These are phyloP conservation scores for Thymus mandschuricus DNA, from an alignment of 257 asterid species.

Conservation along the genomic window DNA sequence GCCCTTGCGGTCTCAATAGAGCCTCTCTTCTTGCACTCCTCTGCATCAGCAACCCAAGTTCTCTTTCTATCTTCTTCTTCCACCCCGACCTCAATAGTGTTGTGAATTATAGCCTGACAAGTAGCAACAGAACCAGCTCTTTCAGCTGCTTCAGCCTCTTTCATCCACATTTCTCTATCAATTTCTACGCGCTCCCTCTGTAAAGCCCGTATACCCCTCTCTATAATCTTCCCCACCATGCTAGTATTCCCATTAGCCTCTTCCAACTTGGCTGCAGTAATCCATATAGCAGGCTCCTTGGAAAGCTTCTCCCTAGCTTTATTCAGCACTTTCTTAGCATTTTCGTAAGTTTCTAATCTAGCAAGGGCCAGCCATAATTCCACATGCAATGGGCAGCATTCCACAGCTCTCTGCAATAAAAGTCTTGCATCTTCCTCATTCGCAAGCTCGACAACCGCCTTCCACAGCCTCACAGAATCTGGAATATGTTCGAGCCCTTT, in stretches of 20 bases:
- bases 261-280: conserved; percentile 89
- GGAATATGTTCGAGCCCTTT: conserved; percentile 87
- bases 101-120: conserved; percentile 80
- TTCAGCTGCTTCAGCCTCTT: conserved; percentile 93
- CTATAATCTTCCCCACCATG: conserved; percentile 78
- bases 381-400: conserved; percentile 67
- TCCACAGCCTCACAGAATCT: conserved; percentile 90
- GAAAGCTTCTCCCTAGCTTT: conserved; percentile 80
- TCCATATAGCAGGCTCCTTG: conserved; percentile 93
- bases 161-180: conserved; percentile 95
- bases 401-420: conserved; percentile 83
- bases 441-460: conserved; percentile 92
- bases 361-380: conserved; percentile 95
- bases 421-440: conserved; percentile 80
- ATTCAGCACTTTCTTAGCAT: conserved; percentile 83
- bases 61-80: conserved; percentile 95
- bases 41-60: conserved; percentile 99
- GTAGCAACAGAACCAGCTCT: conserved; percentile 88
- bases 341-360: conserved; percentile 76
- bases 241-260: conserved; percentile 79
- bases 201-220: conserved; percentile 78
- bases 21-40: conserved; percentile 91
- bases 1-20: conserved; percentile 93
- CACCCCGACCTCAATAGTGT: conserved; percentile 83
- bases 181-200: conserved; percentile 88